Conservation (phyloP, 2,329 filamentous ascomycete species). For the Monosporascus sp. region DNA sequence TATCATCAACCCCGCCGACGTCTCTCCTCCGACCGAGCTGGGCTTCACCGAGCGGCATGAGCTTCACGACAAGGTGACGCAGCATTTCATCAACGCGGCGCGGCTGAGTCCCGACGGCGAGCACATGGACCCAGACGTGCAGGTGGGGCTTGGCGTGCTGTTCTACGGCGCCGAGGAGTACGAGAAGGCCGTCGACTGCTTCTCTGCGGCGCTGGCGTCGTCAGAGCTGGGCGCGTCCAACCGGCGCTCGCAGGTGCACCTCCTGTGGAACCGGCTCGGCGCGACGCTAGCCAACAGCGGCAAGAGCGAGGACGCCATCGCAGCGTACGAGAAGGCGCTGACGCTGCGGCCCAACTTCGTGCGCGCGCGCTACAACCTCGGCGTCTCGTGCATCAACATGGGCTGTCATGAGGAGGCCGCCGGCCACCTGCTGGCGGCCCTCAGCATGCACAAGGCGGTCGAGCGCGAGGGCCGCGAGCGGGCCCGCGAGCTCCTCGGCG, state of each 20-base stretch:
- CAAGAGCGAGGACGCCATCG: constrained; percentile 90
- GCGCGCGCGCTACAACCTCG: constrained; percentile 91
- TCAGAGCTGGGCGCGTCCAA: constrained; percentile 82
- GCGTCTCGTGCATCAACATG: constrained; percentile 95
- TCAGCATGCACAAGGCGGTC: constrained; percentile 93
- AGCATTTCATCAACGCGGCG: constrained; percentile 86
- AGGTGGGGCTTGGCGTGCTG: constrained; percentile 91
- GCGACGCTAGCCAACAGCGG: constrained; percentile 94
- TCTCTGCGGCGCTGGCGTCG: constrained; percentile 81
- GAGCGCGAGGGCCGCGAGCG: constrained; percentile 79
- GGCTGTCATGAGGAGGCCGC: constrained; percentile 92
- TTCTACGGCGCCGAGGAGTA: constrained; percentile 99
- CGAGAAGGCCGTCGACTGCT: constrained; percentile 97
- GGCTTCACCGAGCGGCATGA: constrained; percentile 90
- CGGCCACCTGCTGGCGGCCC: constrained; percentile 82
- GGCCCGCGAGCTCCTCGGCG: constrained; percentile 75
- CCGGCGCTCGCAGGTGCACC: constrained; percentile 78
- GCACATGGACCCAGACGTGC: constrained; percentile 97
- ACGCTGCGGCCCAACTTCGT: constrained; percentile 93
- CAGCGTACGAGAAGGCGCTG: constrained; percentile 90
- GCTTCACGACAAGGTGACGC: constrained; percentile 84
- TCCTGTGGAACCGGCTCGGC: constrained; percentile 95
- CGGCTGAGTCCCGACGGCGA: constrained; percentile 87
- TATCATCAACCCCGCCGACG: constrained; percentile 65
- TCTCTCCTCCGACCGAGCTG: constrained; percentile 74